Evolutionary conservation across 768 basidiomycete genomes (phyloP).

Genomic region (Leucocoprinus birnbaumii): DNA sequence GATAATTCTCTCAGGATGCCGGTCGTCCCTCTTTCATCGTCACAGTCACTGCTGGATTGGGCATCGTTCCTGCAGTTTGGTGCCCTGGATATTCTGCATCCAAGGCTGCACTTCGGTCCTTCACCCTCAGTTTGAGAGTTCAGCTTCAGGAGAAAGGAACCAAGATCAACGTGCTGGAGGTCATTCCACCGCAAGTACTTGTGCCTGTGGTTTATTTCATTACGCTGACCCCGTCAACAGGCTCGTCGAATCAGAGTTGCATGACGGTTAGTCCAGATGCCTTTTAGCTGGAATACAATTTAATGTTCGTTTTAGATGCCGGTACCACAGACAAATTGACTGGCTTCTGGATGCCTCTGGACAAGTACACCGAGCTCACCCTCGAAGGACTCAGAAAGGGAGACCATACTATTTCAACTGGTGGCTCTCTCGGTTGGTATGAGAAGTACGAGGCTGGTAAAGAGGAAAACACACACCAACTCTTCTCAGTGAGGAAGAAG

Average conservation of each 20-base stretch:
- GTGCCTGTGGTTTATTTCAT: background rate
- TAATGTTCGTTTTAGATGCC: conserved; percentile 30
- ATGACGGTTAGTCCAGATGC: conserved; percentile 47
- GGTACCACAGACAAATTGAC: conserved; percentile 42
- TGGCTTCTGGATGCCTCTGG: conserved; percentile 48
- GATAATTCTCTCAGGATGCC: conserved; percentile 25
- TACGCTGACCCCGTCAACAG: conserved; percentile 21
- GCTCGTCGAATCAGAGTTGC: conserved; percentile 56
- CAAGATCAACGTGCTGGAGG: conserved; percentile 50
- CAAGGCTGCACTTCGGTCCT: conserved; percentile 52
- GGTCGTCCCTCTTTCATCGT: conserved; percentile 41
- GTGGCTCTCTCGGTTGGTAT: conserved; percentile 18
- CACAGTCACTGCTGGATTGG: conserved; percentile 47
- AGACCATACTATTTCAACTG: conserved; percentile 20
- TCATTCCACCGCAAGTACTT: conserved; percentile 46
- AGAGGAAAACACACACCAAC: conserved; percentile 10
- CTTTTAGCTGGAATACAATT: background rate
- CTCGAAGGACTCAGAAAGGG: conserved; percentile 22
- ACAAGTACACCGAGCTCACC: conserved; percentile 33
- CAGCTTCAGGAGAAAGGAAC: conserved; percentile 35
- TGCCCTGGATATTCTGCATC: conserved; percentile 48
- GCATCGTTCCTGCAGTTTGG: conserved; percentile 33
- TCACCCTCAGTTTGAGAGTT: conserved; percentile 37
- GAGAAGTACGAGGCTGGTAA: conserved; percentile 27
- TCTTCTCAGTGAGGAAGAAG: conserved; percentile 12